Evolutionary conservation across 768 basidiomycete species (phyloP).

Genomic region (Mycena alexandri): DNA sequence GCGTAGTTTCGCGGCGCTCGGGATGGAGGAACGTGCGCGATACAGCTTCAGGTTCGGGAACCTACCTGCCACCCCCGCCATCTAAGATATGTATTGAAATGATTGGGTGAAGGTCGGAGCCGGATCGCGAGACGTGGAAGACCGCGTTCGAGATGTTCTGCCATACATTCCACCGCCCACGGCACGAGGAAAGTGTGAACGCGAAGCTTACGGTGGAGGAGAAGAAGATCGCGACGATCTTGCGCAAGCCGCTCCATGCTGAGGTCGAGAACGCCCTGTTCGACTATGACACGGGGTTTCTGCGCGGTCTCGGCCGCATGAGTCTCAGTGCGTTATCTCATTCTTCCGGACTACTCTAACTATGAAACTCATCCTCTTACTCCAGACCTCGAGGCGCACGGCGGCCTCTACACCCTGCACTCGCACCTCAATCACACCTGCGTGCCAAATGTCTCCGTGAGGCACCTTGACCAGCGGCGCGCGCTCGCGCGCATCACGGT

Average conservation of each 20-base stretch:
- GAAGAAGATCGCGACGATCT: slow-evolving; percentile 43
- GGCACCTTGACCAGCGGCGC: slow-evolving; percentile 78
- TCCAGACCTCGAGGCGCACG: slow-evolving; percentile 85
- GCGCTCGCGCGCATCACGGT: slow-evolving; percentile 82
- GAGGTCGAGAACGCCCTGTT: slow-evolving; percentile 73
- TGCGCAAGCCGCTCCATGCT: slow-evolving; percentile 62
- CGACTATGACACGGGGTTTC: slow-evolving; percentile 76
- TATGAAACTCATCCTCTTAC: slow-evolving; percentile 19
- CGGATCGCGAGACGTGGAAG: slow-evolving; percentile 77
- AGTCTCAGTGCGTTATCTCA: slow-evolving; percentile 73
- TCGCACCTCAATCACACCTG: slow-evolving; percentile 92
- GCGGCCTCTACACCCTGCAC: slow-evolving; percentile 87
- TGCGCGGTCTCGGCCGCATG: slow-evolving; percentile 81
- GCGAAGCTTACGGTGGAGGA: slow-evolving; percentile 55
- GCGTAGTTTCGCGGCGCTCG: slow-evolving; percentile 75
- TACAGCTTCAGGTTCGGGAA: slow-evolving; percentile 56
- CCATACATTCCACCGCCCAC: slow-evolving; percentile 62
- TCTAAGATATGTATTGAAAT: neutral
- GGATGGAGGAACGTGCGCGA: slow-evolving; percentile 77
- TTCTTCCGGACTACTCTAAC: slow-evolving; percentile 9
- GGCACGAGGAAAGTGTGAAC: slow-evolving; percentile 7
- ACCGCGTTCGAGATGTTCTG: slow-evolving; percentile 70
- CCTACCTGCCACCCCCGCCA: neutral
- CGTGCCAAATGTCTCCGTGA: slow-evolving; percentile 81
- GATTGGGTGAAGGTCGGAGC: slow-evolving; percentile 54